Conservation (phyloP, 495 filamentous ascomycete species). For the Poronia punctata region DNA sequence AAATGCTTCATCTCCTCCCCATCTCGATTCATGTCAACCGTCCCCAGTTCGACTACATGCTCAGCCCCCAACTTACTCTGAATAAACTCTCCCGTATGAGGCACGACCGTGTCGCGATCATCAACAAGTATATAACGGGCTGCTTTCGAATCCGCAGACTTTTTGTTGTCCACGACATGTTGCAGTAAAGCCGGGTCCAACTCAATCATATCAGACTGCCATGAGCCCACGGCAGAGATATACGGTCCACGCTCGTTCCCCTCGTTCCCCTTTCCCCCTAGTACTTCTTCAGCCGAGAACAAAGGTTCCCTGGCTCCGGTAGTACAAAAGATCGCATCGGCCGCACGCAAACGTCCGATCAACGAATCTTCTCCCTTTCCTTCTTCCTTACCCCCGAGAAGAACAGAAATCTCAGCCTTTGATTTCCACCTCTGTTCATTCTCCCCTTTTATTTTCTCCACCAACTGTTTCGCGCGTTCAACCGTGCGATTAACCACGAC, state of each 20-base stretch:
- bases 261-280: no score
- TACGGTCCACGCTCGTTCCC: conserved; percentile 57
- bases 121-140: conserved; percentile 7
- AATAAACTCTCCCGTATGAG: conserved; percentile 68
- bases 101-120: conserved; percentile 27
- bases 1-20: conserved; percentile 34
- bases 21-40: conserved; percentile 53
- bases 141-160: background rate
- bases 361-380: conserved; percentile 2
- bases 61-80: conserved; percentile 55
- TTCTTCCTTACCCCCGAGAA: no score
- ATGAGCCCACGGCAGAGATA: conserved; percentile 62
- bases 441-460: conserved; percentile 1
- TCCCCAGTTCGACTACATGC: conserved; percentile 66
- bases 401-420: background rate
- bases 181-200: conserved; percentile 61
- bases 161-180: conserved; percentile 50
- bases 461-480: background rate
- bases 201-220: conserved; percentile 71
- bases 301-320: conserved; percentile 21
- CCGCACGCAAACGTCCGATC: conserved; percentile 42
- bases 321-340: conserved; percentile 60
- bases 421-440: conserved; percentile 2
- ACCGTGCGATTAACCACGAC: conserved; percentile 57
- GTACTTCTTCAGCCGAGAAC: conserved; percentile 41